These are phyloP conservation scores for Acorus calamus DNA, from an alignment of 106 monocot genomes.

Conservation along the genomic window DNA sequence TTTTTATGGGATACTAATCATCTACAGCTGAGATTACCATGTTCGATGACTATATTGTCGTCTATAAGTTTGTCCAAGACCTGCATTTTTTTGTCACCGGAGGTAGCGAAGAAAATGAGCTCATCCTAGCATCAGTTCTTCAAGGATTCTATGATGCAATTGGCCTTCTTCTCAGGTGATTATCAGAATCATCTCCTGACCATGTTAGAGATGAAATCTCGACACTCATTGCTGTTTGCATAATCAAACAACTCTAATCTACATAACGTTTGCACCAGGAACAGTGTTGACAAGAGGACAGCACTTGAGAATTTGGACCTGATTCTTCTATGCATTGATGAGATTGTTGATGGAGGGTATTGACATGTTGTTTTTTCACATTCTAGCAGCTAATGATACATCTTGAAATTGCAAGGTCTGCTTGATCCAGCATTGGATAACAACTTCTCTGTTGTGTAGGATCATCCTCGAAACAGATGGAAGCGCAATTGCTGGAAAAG, in stretches of 20 bases:
- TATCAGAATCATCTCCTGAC: background rate
- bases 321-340: background rate
- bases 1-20: too few relatives aligned
- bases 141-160: constrained; percentile 30
- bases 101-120: constrained; percentile 23
- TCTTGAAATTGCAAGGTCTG: too few relatives aligned
- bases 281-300: constrained; percentile 21
- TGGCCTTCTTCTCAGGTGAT: constrained; percentile 21
- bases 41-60: constrained; percentile 22
- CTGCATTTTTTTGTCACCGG: constrained; percentile 26
- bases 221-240: background rate
- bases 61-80: constrained; percentile 28
- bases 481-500: too few relatives aligned
- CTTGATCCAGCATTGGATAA: too few relatives aligned
- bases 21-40: constrained; percentile 21
- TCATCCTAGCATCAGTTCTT: constrained; percentile 26
- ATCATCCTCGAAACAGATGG: too few relatives aligned
- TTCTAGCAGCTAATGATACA: too few relatives aligned
- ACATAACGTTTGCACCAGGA: constrained; percentile 5
- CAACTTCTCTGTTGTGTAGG: too few relatives aligned
- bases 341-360: background rate
- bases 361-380: too few relatives aligned
- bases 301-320: constrained; percentile 31
- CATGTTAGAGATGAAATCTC: background rate
- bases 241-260: background rate